Conservation (phyloP, 257 asterid species). For the Nicotiana tomentosiformis region DNA sequence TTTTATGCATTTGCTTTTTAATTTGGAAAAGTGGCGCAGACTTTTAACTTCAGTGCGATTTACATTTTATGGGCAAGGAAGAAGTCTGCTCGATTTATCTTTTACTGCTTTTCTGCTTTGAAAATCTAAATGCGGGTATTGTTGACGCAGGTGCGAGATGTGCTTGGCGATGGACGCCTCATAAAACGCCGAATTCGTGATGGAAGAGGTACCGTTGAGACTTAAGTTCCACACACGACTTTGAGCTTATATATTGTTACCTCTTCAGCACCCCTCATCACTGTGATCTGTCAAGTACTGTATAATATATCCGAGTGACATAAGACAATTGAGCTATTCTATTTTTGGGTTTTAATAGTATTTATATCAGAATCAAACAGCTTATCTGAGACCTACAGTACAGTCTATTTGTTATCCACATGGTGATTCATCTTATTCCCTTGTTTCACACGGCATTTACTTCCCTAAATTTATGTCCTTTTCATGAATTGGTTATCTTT, state of each 20-base stretch:
- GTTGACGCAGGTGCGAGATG: conserved; percentile 77
- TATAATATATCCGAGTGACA: background rate
- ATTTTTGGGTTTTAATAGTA: background rate
- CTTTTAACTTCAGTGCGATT: background rate
- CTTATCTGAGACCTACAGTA: background rate
- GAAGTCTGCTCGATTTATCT: background rate
- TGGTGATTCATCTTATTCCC: conserved; percentile 4
- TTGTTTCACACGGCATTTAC: background rate
- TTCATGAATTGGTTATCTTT: background rate
- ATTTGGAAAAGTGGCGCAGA: background rate
- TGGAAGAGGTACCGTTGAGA: conserved; percentile 64
- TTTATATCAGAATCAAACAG: background rate
- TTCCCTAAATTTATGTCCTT: background rate
- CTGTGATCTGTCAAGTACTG: background rate
- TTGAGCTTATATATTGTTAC: background rate
- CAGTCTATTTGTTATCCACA: background rate
- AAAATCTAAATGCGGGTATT: background rate
- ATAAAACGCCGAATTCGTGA: conserved; percentile 82
- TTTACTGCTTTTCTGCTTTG: background rate
- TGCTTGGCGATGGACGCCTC: conserved; percentile 97
- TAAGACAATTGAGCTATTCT: background rate
- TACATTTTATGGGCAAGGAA: background rate
- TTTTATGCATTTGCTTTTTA: background rate
- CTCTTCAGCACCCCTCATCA: background rate
- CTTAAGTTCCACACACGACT: background rate